Evolutionary conservation across 495 filamentous ascomycete genomes (phyloP).

Genomic region (Alectoria sarmentosa): DNA sequence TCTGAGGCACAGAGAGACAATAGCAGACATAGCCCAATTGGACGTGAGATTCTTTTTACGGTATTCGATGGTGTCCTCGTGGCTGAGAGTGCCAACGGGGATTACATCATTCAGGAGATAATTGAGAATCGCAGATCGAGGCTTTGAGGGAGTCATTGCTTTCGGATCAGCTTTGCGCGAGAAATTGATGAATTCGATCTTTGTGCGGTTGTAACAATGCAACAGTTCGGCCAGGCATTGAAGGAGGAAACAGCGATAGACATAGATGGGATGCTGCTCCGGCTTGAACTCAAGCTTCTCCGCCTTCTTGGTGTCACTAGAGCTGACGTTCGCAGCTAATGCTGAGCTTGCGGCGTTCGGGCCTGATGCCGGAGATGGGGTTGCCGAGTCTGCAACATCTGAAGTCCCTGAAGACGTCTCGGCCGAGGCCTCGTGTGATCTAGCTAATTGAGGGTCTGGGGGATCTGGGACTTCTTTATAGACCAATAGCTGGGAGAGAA

Average conservation of each 20-base stretch:
- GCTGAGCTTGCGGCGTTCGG: conserved; percentile 5
- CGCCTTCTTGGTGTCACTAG: conserved; percentile 51
- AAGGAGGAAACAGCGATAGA: conserved; percentile 92
- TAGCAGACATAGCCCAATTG: conserved; percentile 70
- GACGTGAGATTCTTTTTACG: conserved; percentile 84
- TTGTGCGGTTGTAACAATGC: conserved; percentile 87
- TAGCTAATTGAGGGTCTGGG: conserved; percentile 26
- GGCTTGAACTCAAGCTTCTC: conserved; percentile 79
- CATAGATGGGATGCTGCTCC: conserved; percentile 90
- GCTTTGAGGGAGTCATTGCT: conserved; percentile 84
- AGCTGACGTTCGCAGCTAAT: conserved; percentile 30
- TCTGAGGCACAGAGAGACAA: conserved; percentile 81
- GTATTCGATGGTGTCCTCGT: conserved; percentile 63
- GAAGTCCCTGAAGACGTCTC: conserved; percentile 5
- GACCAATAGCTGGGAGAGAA: conserved; percentile 87
- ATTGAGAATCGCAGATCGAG: conserved; percentile 84
- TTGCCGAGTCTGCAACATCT: neutral
- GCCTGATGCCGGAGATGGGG: neutral
- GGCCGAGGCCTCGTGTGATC: conserved; percentile 19
- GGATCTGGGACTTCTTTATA: conserved; percentile 80
- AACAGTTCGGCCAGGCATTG: conserved; percentile 90
- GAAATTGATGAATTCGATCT: conserved; percentile 98
- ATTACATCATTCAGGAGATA: conserved; percentile 86
- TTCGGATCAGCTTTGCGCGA: conserved; percentile 80
- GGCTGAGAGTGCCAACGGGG: conserved; percentile 65